Base-by-base conservation (phyloP, 164 flowering plant genomes). In the Warburgia ugandensis region DNA sequence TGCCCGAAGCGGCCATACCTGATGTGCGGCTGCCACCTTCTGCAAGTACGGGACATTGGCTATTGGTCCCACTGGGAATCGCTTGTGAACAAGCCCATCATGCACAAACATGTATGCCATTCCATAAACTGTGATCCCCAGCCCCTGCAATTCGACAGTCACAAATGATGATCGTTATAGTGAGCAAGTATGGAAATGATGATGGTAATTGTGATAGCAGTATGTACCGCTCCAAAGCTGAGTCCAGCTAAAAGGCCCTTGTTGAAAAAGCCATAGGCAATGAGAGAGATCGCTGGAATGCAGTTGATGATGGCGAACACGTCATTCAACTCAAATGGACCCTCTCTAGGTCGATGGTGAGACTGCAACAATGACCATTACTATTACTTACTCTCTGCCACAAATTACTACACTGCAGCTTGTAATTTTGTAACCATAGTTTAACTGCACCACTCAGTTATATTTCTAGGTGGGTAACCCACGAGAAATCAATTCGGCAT, bases 41-140 rank as follows among this genome's bases (percentile, higher is more conserved):
- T 94, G 70, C 38, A 91, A 69, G 46, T 87, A 85, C 3, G 98
- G 98, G 19, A 91, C 98, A 48, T 87, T 47, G 14, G 98, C 95
- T 11, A 87, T 83, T 50, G 98, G 98, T 5, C 98, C 98, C 30
- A 87, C 98, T 0, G 98, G 85, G 63, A 91, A 91, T 68, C 98
- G 72, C 49, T 73, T 68, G 73, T 91, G 98, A 14, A 91, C 96
- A 6, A 91, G 83, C 45, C 98, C 98, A 40, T 91, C 98, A 66
- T 91, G 98, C 55, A 87, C 94, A 36, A 91, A 91, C 98, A 85
- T 87, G 75, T 91, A 91, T 29, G 96, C 96, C 74, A 91, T 85
- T 1, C 98, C 98, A 70, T 81, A 91, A 50, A 87, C 86, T 0
- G 98, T 91, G 26, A 91, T 91, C 44, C 98, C 98, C 4, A 91